Base-by-base conservation (phyloP, 495 filamentous ascomycete genomes). In the Evernia prunastri region DNA sequence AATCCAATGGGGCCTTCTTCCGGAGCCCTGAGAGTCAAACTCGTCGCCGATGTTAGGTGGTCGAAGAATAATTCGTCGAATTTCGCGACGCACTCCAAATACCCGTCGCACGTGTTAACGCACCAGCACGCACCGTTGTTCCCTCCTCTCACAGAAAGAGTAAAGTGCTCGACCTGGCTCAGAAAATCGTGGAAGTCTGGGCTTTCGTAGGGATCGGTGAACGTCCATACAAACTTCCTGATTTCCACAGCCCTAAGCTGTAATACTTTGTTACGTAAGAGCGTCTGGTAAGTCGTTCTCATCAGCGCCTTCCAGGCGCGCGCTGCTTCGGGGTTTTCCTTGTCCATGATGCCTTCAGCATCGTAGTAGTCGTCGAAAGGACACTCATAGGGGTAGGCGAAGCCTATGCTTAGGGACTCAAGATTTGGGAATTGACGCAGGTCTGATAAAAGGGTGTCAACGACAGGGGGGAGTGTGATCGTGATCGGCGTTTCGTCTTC, bases 401-500 rank as follows among this genome's bases (percentile, higher is more conserved):
- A 58, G 33, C 37, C 56, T n/a, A 58, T 58, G 25, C 56, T 58
- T 3, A 58, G 56, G 20, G 56, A 36, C 56, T 58, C 20, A 20
- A 58, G 56, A 36, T 37, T 58, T 8, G 56, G 17, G 31, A 58
- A 40, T 23, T 40, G 33, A 4, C 27, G 18, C 37, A 58, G 23
- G 23, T 36, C 56, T 58, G 56, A 58, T 27, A 58, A 13, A 31
- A 58, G 20, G 29, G 17, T 12, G 10, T 36, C 23, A 23, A 58
- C 56, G 47, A 51, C 23, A 13, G 25, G 25, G 47, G 47, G 47
- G 25, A 51, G 23, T 29, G 47, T 51, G 25, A 51, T 51, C 4
- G 3, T 51, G 25, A 51, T 15, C 13, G 47, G 12, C 47, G 13
- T 51, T 15, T 27, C 47, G 3, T 25, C 25, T 51, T 23, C 20